Evolutionary conservation across 495 filamentous ascomycete genomes (phyloP), one percentile per base, ranked within the genome.

Genomic region (Penicillium bialowiezense): DNA sequence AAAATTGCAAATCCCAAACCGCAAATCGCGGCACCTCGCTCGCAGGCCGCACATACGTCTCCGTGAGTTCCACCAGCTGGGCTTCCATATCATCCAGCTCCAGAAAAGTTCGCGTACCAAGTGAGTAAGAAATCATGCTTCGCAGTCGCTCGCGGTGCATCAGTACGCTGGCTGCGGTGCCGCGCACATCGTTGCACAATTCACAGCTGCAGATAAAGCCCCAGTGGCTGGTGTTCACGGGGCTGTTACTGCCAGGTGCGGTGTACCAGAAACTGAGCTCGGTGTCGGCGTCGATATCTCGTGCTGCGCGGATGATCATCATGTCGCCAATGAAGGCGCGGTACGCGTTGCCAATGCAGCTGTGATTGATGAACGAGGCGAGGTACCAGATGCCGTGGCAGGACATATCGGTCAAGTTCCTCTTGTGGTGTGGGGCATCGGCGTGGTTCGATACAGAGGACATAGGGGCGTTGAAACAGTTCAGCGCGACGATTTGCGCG

Each of bases 281-380:
- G 10, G 76, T 75, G 41, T 73, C 66, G 0, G 65, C 48, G 5
- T 59, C 54, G 9, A 86, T 62, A 54, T 75, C 60, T 17, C 53
- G 40, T 6, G 65, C 53, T 0, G 82, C 78, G 13, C 79, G 77
- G 9, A 81, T 44, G 43, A 84, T 65, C 59, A 76, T 71, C 65
- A 86, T 71, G 54, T 85, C 80, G 28, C 82, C 78, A 41, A 83
- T 77, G 62, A 81, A 83, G 20, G 70, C 49, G n/a, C 75, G 68
- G 8, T 24, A 20, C 7, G 60, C 58, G 51, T 78, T 83, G 14
- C 59, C 48, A 36, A 70, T 12, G 56, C 80, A 84, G n/a, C 67
- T 69, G 50, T 84, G 80, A 50, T 84, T 84, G 34, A 78, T 67
- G 56, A 68, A 75, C 0, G 79, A 76, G 10, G 79, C 77, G 21